A percentile compares a stretch with the other conserved stretches of the same genome.
Evolutionary conservation across 1,284 basidiomycete genomes (phyloP).

Genomic region (Microbotryum lychnidis-dioicae): DNA sequence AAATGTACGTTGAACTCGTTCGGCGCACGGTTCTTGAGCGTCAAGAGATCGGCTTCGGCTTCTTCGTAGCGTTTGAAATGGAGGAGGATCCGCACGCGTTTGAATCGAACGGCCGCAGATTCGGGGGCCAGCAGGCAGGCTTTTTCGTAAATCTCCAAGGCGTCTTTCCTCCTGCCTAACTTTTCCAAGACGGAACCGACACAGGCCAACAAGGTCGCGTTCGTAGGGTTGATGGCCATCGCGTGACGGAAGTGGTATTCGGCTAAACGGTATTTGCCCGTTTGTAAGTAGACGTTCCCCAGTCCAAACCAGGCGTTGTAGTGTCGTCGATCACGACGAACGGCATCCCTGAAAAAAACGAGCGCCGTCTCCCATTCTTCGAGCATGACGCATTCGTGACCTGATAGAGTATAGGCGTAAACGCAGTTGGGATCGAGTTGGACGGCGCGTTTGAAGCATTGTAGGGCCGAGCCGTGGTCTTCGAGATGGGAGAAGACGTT

Average conservation of each 20-base stretch:
- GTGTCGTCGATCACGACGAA: slow-evolving; percentile 76
- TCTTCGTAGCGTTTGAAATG: slow-evolving; percentile 71
- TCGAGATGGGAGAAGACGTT: slow-evolving; percentile 87
- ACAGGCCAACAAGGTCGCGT: slow-evolving; percentile 54
- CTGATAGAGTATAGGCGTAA: slow-evolving; percentile 86
- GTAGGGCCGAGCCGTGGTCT: slow-evolving; percentile 78
- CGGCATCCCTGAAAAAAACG: slow-evolving; percentile 76
- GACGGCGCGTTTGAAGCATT: slow-evolving; percentile 80
- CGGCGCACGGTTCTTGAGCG: slow-evolving; percentile 66
- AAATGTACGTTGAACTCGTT: slow-evolving; percentile 92
- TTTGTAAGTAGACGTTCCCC: slow-evolving; percentile 82
- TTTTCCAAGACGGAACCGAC: slow-evolving; percentile 56
- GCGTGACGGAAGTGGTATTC: slow-evolving; percentile 92
- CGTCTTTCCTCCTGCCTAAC: slow-evolving; percentile 60
- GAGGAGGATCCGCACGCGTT: slow-evolving; percentile 77
- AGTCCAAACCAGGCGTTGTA: slow-evolving; percentile 99
- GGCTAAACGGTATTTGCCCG: slow-evolving; percentile 78
- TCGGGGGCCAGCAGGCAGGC: slow-evolving; percentile 67
- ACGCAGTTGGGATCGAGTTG: slow-evolving; percentile 68
- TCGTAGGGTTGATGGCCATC: slow-evolving; percentile 77
- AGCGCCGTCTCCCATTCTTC: slow-evolving; percentile 85
- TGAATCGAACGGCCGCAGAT: slow-evolving; percentile 81
- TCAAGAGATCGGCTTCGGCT: slow-evolving; percentile 69
- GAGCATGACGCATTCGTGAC: slow-evolving; percentile 80
- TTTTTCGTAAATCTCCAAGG: slow-evolving; percentile 66